Evolutionary conservation across 2,329 filamentous ascomycete species (phyloP), one percentile per base, ranked within the genome.

Genomic region (Aspergillus sp.): DNA sequence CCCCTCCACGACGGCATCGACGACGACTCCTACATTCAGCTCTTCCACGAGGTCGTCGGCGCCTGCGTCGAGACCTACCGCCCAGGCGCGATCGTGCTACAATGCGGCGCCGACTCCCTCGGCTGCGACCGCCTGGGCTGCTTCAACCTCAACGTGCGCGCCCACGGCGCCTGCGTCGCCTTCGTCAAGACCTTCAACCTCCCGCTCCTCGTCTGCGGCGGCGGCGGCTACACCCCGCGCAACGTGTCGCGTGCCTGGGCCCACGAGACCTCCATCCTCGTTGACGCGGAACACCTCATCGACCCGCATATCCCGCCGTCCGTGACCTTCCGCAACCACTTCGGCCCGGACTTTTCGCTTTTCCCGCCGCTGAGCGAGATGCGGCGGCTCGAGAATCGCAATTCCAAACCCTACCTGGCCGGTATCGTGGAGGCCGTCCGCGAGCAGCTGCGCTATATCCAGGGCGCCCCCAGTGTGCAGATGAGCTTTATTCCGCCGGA

Each of bases 171-270:
- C 53, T 98, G 93, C 65, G 88, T 96, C 48, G 81, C 84, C 43
- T 96, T 85, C 59, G 88, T 90, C 67, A 97, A 97, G 68, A 80
- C 75, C 41, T 81, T 89, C 52, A 76, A 79, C 5, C 73, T 94
- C 1, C 93, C 93, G 2, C 77, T 97, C 51, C 82, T 98, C 43
- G 80, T 98, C 46, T 87, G 97, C 48, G 93, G 93, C 40, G 93
- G 93, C 35, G 93, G 93, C 47, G 93, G 93, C 29, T 98, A 98
- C 69, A 98, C 93, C 9, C 90, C 93, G 4, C 82, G 91, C 54
- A 98, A 98, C 61, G 93, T 98, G 5, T 93, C 93, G 38, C 85
- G 93, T 45, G 89, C 91, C 29, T 98, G 93, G 93, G 88, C 90
- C 27, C 91, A 94, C 69, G 93, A 98, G 71, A 98, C 93, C 8